Evolutionary conservation across 805 yeast genomes (phyloP), one percentile per base, ranked within the genome.

Genomic region (Metschnikowia hibisci): DNA sequence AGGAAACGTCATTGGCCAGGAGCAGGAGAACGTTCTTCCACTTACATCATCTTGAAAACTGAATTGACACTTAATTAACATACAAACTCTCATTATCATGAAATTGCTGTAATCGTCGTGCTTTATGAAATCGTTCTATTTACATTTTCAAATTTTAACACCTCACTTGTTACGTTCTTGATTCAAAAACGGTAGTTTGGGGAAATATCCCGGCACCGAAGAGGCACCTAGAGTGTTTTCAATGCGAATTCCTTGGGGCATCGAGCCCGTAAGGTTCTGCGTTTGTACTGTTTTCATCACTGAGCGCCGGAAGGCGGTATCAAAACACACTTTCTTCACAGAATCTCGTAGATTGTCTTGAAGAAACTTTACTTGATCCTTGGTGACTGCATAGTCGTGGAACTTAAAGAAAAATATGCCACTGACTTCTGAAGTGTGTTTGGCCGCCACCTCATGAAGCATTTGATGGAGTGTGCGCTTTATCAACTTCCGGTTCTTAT

Each of bases 401-500:
- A 52, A 46, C 29, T 32, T 35, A 41, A 52, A 52, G 27, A 32
- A 46, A 32, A 43, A 52, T 8, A 52, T 42, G 13, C 56, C 56
- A 11, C 49, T 42, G n/a, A 52, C 47, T 14, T 39, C 44, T 4
- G 20, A 44, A 6, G 46, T 42, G 1, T 41, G 50, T 9, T 18
- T 8, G 3, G 18, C 14, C 7, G 40, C 38, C 4, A 39, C 28
- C 31, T 30, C 34, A 26, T 48, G 52, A 7, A 53, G 40, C 10
- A 46, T 40, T n/a, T 23, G 25, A 34, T 41, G 44, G 6, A 53
- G 39, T 2, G 42, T 32, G 14, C 48, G 27, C 16, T 47, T 51
- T 80, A 47, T 76, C 83, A 14, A 43, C 39, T 60, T 63, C 13
- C 67, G 51, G 43, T 54, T 59, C 32, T 48, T 44, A 14, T 56